Percentiles rank a stretch among this genome's conserved stretches.
Conservation (phyloP, 495 filamentous ascomycete species). For the Penicillium arizonense region DNA sequence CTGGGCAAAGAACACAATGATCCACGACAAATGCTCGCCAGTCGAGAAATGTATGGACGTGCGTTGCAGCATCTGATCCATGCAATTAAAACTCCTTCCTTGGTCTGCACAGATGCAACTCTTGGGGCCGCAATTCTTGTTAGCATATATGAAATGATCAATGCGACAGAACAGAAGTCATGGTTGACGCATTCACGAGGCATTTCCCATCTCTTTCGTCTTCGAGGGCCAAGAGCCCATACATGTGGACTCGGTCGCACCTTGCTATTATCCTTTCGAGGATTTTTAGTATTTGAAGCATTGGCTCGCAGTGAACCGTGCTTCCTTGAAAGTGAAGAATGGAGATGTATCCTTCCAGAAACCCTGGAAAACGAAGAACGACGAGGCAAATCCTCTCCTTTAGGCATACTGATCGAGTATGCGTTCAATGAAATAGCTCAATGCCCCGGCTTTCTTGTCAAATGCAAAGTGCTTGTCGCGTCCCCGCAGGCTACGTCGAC, state of each 20-base stretch:
- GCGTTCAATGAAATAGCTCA: conserved; percentile 25
- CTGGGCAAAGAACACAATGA: conserved; percentile 17
- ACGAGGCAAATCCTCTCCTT: conserved; percentile 8
- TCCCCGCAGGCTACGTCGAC: not conserved
- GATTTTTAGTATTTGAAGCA: conserved; percentile 30
- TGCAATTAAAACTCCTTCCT: conserved; percentile 10
- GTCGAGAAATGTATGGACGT: conserved; percentile 25
- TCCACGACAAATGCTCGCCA: conserved; percentile 9
- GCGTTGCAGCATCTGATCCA: conserved; percentile 12
- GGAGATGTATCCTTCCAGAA: conserved; percentile 25
- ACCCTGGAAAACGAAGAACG: conserved; percentile 12
- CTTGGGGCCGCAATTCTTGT: conserved; percentile 28
- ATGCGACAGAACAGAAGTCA: conserved; percentile 19
- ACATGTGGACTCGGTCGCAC: conserved; percentile 25
- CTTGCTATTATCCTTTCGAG: conserved; percentile 29
- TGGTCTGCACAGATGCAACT: conserved; percentile 18
- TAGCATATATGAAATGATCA: conserved; percentile 32
- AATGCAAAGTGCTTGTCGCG: conserved; percentile 11
- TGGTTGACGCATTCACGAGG: conserved; percentile 40
- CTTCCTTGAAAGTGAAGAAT: conserved; percentile 29
- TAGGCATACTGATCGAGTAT: conserved; percentile 21
- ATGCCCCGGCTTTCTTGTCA: conserved; percentile 24
- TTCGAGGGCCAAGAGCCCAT: conserved; percentile 29
- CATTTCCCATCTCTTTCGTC: conserved; percentile 23
- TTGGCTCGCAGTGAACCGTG: conserved; percentile 24